These are phyloP conservation scores for Coix lacrymajobi DNA, from an alignment of 176 grass and related monocot species.

Conservation along the genomic window DNA sequence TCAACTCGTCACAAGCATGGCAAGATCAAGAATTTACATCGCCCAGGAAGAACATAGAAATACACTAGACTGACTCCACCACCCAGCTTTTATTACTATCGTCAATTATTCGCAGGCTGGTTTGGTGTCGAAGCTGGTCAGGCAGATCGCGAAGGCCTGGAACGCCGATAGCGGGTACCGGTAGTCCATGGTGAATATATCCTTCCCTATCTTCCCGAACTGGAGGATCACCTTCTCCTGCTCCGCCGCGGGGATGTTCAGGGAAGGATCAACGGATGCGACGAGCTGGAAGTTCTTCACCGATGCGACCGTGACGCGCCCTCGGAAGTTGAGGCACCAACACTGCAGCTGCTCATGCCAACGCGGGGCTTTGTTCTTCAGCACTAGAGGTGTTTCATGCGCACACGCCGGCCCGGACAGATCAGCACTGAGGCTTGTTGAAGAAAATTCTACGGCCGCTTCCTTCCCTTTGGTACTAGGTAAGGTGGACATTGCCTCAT, in stretches of 20 bases:
- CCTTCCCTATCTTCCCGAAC: constrained; percentile 97
- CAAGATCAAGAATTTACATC: constrained; percentile 29
- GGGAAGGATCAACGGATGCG: constrained; percentile 57
- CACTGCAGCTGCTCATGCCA: constrained; percentile 99
- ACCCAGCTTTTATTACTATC: neutral
- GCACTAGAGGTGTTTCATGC: constrained; percentile 41
- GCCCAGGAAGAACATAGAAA: constrained; percentile 4
- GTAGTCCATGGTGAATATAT: constrained; percentile 98
- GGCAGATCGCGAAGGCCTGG: constrained; percentile 91
- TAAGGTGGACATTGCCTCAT: constrained; percentile 41
- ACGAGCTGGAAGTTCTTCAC: constrained; percentile 99
- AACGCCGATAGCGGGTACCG: constrained; percentile 87
- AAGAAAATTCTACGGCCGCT: constrained; percentile 39
- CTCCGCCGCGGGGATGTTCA: constrained; percentile 45
- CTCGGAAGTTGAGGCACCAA: constrained; percentile 99
- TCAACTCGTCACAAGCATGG: neutral
- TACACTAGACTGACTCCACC: neutral
- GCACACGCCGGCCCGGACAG: constrained; percentile 8
- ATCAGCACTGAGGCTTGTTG: constrained; percentile 43
- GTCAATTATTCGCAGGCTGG: constrained; percentile 75
- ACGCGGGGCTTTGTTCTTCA: constrained; percentile 94
- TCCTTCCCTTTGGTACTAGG: constrained; percentile 55
- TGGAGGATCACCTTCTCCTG: constrained; percentile 95
- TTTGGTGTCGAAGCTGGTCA: constrained; percentile 97
- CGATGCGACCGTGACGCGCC: constrained; percentile 85